Evolutionary conservation across 441 rosid species (phyloP), one percentile per base, ranked within the genome.

Genomic region (Melastoma candidum): DNA sequence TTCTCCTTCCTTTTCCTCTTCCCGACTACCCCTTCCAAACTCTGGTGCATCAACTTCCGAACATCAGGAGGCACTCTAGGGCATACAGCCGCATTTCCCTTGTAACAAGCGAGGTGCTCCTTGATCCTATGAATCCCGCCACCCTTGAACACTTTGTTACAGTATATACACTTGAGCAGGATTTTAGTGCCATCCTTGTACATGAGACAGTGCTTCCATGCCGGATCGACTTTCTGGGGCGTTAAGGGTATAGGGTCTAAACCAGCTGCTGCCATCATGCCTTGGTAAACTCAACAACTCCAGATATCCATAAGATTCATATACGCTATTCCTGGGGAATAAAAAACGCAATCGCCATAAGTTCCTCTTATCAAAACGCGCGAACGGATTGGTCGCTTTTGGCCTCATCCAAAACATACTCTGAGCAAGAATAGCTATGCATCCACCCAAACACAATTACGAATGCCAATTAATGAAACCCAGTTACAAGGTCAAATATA

Each of bases 121-220:
- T 93, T 93, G 52, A 93, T 85, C 67, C 99, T 80, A 51, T 83
- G 83, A 76, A 93, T 93, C 7, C 97, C 97, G 48, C 97, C 99
- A 55, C 99, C 99, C 74, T 85, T 93, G 29, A 90, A 87, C 60
- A 89, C 46, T 68, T 89, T 93, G 1, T 62, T 56, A 58, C 96
- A 87, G 63, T 89, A 89, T 26, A 78, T 53, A 54, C 97, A 93
- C 74, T 72, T 81, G 63, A 89, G 80, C 62, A 84, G 90, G 11
- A 80, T 68, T 66, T 79, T 70, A 3, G 79, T 85, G 3, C 77
- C 88, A 58, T 70, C 68, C 62, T 77, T 77, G 48, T 76, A 76
- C 70, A 77, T 74, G 46, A 77, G 84, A 61, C 95, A 90, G 54
- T 89, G 86, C 46, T 77, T 75, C 97, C 97, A 94, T 3, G 95